Evolutionary conservation across 192 early-diverging fungal species (phyloP).

Genomic region (Piromyces finnis): DNA sequence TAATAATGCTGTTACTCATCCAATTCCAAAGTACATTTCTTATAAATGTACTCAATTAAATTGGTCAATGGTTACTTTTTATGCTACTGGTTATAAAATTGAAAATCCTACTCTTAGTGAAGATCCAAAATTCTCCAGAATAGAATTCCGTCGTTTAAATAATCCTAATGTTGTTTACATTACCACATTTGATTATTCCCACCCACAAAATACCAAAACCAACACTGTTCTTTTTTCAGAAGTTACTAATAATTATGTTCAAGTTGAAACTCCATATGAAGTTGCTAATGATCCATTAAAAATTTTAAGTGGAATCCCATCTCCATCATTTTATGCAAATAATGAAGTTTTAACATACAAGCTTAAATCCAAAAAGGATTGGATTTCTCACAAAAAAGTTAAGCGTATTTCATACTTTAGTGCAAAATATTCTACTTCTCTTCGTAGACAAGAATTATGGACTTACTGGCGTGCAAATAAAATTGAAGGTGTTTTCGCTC

Average conservation of each 20-base stretch:
- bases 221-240: background rate
- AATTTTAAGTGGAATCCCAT: slow-evolving; percentile 4
- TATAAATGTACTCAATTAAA: background rate
- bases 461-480: slow-evolving; percentile 15
- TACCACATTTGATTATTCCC: slow-evolving; percentile 18
- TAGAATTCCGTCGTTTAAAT: background rate
- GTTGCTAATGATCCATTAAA: slow-evolving; percentile 9
- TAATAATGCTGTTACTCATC: background rate
- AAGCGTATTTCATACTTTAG: background rate
- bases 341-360: slow-evolving; percentile 4
- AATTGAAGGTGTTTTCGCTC: slow-evolving; percentile 15
- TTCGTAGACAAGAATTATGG: slow-evolving; percentile 16
- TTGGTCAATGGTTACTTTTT: background rate
- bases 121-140: background rate
- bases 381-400: background rate
- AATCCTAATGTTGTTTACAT: background rate
- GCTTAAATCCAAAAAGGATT: slow-evolving; percentile 1
- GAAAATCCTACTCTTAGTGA: background rate
- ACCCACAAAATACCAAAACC: slow-evolving; percentile 16
- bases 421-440: slow-evolving; percentile 4
- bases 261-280: slow-evolving; percentile 4
- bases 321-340: slow-evolving; percentile 5
- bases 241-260: background rate
- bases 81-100: background rate
- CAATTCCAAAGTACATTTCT: background rate